These are phyloP conservation scores for Favolaschia claudopus DNA, from an alignment of 768 basidiomycete genomes.

Conservation along the genomic window DNA sequence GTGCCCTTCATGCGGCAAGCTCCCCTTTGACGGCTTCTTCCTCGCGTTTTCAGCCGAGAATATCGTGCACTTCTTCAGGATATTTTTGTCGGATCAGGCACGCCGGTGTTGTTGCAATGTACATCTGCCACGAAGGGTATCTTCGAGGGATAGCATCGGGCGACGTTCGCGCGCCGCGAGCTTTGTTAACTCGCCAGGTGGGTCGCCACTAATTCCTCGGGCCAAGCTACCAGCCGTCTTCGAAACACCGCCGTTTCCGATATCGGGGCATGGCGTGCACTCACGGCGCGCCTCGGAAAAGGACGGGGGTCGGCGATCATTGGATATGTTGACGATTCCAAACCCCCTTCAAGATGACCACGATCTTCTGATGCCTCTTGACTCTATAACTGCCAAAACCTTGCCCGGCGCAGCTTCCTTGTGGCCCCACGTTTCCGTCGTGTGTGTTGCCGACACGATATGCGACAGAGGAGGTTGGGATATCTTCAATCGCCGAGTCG, in stretches of 20 bases:
- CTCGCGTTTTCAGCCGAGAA: slow-evolving; percentile 73
- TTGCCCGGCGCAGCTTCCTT: slow-evolving; percentile 48
- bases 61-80: slow-evolving; percentile 69
- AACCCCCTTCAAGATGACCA: slow-evolving; percentile 53
- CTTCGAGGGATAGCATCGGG: slow-evolving; percentile 56
- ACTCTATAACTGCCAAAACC: slow-evolving; percentile 39
- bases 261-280: slow-evolving; percentile 82
- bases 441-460: slow-evolving; percentile 60
- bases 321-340: slow-evolving; percentile 55
- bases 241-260: slow-evolving; percentile 70
- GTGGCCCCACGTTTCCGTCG: slow-evolving; percentile 68
- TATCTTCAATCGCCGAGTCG: slow-evolving; percentile 56
- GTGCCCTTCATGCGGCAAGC: slow-evolving; percentile 78
- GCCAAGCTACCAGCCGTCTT: slow-evolving; percentile 57
- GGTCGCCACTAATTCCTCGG: slow-evolving; percentile 57
- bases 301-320: slow-evolving; percentile 57
- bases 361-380: slow-evolving; percentile 32
- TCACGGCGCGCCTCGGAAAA: slow-evolving; percentile 79
- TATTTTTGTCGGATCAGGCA: slow-evolving; percentile 61
- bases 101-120: slow-evolving; percentile 74
- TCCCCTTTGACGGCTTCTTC: slow-evolving; percentile 69
- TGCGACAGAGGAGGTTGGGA: slow-evolving; percentile 87
- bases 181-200: slow-evolving; percentile 48
- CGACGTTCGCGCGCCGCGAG: slow-evolving; percentile 73
- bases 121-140: slow-evolving; percentile 51